phyloP scores from a whole-genome alignment of 2,329 filamentous ascomycete species.

The Microascus cirrosus region DNA sequence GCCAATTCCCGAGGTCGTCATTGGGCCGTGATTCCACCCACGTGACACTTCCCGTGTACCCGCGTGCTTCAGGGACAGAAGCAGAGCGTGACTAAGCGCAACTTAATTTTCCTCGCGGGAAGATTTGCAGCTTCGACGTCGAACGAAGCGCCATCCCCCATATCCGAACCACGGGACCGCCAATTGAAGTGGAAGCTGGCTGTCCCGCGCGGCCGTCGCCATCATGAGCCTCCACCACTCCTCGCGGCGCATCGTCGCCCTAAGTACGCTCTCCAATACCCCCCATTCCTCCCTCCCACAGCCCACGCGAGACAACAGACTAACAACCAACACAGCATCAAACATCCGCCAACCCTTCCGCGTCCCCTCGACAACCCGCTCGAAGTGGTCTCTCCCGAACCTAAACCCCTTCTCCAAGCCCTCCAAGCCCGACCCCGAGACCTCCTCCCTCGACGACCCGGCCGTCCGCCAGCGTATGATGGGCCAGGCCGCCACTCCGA shows the following conservation, averaged over 20 bases:
- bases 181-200: not conserved
- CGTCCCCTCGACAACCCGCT: conserved; percentile 18
- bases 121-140: not conserved
- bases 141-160: not conserved
- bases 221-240: conserved; percentile 4
- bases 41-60: not conserved
- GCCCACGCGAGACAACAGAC: not conserved
- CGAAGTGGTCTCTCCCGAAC: conserved; percentile 29
- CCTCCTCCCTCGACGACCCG: conserved; percentile 29
- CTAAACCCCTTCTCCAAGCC: conserved; percentile 17
- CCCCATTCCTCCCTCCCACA: not conserved
- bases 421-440: conserved; percentile 14
- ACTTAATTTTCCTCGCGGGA: not conserved
- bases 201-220: not conserved
- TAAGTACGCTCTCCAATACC: not conserved
- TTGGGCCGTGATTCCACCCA: not conserved
- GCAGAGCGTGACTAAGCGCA: conserved; percentile 1
- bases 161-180: not conserved
- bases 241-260: conserved; percentile 1
- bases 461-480: conserved; percentile 29
- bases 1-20: not conserved
- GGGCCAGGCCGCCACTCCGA: conserved; percentile 25
- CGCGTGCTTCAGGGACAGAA: not conserved
- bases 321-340: not conserved
- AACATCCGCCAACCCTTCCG: conserved; percentile 3